Evolutionary conservation across 139 green algal species (phyloP), one percentile per base, ranked within the genome.

Genomic region (Nannochloris sp.): DNA sequence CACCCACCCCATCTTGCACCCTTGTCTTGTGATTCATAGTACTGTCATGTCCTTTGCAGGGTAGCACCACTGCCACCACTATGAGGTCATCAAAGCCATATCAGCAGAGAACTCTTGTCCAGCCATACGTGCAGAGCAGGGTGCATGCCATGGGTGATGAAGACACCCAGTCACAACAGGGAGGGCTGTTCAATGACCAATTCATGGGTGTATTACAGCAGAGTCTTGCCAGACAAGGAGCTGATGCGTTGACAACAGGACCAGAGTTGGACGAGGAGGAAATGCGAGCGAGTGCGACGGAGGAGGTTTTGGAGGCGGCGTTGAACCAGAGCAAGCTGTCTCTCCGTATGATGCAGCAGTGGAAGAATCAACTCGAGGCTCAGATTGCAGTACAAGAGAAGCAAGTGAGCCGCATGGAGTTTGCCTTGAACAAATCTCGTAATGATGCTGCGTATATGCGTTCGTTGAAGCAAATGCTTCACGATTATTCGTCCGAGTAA

Each of bases 371-470:
- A 25, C 51, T 66, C 5, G 60, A 66, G 14, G 36, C 34, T 23
- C 60, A 66, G 60, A 19, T 66, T 66, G 60, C 24, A 18, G 34
- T 40, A 19, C 60, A 66, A 57, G 60, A 58, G 15, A 66, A 66
- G 36, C 60, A 66, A 10, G 29, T 74, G 9, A 61, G 64, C 16
- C 60, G 72, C 7, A 64, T 78, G 46, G 68, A 76, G 16, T 78
- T 78, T 71, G 72, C 72, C 10, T 61, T 78, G 53, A 67, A 76
- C 48, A 78, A 78, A 57, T 44, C 51, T 36, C 34, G 51, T 1
- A 44, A 34, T 36, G 72, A 78, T 6, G 61, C 72, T 1, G 72
- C 72, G 9, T 61, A 67, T 51, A 55, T 78, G 44, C 37, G 36
- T 2, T 60, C 61, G 2, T 31, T 77, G 18, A 67, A 78, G 48